Base-by-base conservation (phyloP, 164 flowering plant genomes). In the Chimonanthus salicifolius region DNA sequence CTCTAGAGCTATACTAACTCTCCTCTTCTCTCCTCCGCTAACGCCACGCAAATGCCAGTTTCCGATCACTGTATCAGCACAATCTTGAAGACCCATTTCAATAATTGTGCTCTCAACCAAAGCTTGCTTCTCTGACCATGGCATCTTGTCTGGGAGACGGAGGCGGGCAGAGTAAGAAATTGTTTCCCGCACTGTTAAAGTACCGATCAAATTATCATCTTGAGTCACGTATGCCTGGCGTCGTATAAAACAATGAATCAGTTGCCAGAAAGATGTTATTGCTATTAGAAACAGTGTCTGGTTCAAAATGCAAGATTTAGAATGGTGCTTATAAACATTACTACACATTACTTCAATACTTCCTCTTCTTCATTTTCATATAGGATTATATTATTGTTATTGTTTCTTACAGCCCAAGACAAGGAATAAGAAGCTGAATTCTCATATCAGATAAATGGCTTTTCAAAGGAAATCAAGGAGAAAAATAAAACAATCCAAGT, bases 21-120 rank as follows among this genome's bases (percentile, higher is more conserved):
- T 77, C 73, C 98, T 80, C 82, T 86, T 94, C 82, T 94, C 95
- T 18, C 97, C 98, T 6, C 98, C 98, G 50, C 98, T 94, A 66
- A 94, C 80, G 16, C 98, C 98, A 7, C 97, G 88, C 80, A 90
- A 74, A 81, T 90, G 97, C 98, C 98, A 92, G 72, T 92, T 92
- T 49, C 98, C 98, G 9, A 94, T 83, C 4, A 86, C 92, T 0
- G 98, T 94, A 74, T 94, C 91, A 0, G 94, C 96, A 64, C 97
- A 92, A 54, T 92, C 97, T 64, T 94, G 98, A 20, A 94, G 91
- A 43, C 98, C 98, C 97, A 94, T 94, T 74, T 92, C 97, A 2
- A 85, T 75, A 20, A 94, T 92, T 33, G 97, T 92, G 67, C 97
- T 86, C 78, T 94, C 98, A 1, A 91, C 86, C 74, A 92, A 74